These are phyloP conservation scores for Haematococcus lacustris DNA, from an alignment of 139 green algal species.

Conservation along the genomic window DNA sequence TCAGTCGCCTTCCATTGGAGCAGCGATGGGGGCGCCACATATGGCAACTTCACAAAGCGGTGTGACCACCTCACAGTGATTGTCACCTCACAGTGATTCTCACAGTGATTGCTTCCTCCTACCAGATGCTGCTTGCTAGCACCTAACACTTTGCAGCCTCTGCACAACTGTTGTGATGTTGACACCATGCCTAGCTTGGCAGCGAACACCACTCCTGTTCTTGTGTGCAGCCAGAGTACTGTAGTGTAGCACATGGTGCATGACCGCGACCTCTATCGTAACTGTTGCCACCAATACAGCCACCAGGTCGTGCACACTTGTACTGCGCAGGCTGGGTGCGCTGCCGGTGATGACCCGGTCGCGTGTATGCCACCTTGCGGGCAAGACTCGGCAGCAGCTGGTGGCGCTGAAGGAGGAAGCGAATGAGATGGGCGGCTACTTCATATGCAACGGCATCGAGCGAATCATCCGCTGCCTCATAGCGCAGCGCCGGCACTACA, in stretches of 20 bases:
- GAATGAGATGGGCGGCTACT: conserved; percentile 89
- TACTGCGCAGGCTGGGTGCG: conserved; percentile 45
- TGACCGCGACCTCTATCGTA: too few species aligned
- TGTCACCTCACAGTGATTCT: too few species aligned
- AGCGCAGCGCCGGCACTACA: conserved; percentile 78
- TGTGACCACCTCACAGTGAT: too few species aligned
- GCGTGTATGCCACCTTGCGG: conserved; percentile 66
- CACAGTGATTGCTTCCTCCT: too few species aligned
- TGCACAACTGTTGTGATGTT: too few species aligned
- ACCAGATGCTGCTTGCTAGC: too few species aligned
- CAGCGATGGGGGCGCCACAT: conserved; percentile 9
- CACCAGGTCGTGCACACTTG: not conserved
- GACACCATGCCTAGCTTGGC: too few species aligned
- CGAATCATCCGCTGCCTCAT: conserved; percentile 92
- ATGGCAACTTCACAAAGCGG: conserved; percentile 1
- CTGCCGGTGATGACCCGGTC: conserved; percentile 88
- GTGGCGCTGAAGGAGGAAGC: conserved; percentile 69
- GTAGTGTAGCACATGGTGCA: too few species aligned
- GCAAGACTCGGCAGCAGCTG: conserved; percentile 50
- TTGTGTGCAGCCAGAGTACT: too few species aligned
- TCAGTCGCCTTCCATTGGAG: conserved; percentile 53
- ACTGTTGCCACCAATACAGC: too few species aligned
- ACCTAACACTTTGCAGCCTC: too few species aligned
- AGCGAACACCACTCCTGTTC: too few species aligned
- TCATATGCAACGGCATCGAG: conserved; percentile 96